phyloP scores from a whole-genome alignment of 1,284 basidiomycete species.

The Apiotrichum gracile region DNA sequence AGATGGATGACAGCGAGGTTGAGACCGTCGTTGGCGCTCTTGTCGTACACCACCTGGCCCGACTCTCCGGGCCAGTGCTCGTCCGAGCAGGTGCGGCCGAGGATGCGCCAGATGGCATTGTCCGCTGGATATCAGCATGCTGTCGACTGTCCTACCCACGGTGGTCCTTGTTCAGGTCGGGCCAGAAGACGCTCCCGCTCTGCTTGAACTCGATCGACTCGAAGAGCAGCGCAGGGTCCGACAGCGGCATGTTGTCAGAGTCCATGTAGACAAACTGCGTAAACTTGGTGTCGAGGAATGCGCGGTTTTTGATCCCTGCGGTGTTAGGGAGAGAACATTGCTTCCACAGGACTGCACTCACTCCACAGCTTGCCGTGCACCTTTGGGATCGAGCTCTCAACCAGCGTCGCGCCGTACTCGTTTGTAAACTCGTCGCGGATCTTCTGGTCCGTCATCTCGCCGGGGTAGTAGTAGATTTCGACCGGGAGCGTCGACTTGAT shows the following conservation, averaged over 20 bases:
- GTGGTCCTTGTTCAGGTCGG: constrained; percentile 51
- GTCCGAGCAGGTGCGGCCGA: constrained; percentile 47
- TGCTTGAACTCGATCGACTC: constrained; percentile 46
- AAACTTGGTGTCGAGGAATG: constrained; percentile 41
- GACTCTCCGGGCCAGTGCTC: constrained; percentile 50
- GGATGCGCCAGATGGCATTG: constrained; percentile 50
- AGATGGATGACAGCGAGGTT: constrained; percentile 50
- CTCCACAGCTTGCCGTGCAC: constrained; percentile 35
- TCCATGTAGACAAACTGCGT: constrained; percentile 46
- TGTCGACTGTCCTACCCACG: constrained; percentile 28
- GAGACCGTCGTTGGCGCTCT: constrained; percentile 48
- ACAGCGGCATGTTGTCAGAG: constrained; percentile 49
- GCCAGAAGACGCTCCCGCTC: constrained; percentile 49
- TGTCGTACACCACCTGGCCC: constrained; percentile 50
- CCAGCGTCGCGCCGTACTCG: constrained; percentile 29
- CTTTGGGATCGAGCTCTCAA: constrained; percentile 16
- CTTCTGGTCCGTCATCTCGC: constrained; percentile 41
- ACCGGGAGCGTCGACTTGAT: constrained; percentile 46
- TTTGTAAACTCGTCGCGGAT: constrained; percentile 30
- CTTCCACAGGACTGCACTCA: constrained; percentile 11
- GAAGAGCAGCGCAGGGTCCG: constrained; percentile 48
- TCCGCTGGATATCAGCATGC: constrained; percentile 31
- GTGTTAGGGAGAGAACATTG: neutral
- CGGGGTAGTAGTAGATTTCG: constrained; percentile 49
- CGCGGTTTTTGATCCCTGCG: constrained; percentile 42